phyloP scores from a whole-genome alignment of 768 basidiomycete species.

The Mycena chlorophos region DNA sequence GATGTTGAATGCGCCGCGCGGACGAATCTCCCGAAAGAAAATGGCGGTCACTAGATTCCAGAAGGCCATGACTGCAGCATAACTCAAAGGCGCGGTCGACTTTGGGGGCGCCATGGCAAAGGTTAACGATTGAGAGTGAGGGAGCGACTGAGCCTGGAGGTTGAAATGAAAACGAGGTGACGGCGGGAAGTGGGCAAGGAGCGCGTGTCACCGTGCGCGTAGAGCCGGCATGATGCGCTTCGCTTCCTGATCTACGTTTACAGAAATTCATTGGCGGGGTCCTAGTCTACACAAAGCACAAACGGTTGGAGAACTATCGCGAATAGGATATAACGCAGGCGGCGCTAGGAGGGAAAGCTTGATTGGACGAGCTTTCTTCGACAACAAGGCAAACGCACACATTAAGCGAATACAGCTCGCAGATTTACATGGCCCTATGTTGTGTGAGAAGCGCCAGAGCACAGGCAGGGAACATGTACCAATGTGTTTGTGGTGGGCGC shows the following conservation, averaged over 20 bases:
- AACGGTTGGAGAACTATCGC: conserved; percentile 12
- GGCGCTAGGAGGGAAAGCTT: conserved; percentile 9
- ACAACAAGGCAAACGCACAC: conserved; percentile 26
- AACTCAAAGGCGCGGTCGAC: conserved; percentile 30
- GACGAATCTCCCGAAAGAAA: conserved; percentile 94
- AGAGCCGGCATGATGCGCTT: too few relatives aligned
- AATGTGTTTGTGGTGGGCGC: conserved; percentile 59
- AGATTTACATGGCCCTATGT: conserved; percentile 45
- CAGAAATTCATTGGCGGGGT: neutral
- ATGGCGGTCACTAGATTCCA: conserved; percentile 86
- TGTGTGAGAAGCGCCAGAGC: neutral
- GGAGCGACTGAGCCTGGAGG: too few relatives aligned
- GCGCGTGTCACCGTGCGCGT: too few relatives aligned
- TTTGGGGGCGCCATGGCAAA: too few relatives aligned
- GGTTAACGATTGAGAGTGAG: too few relatives aligned
- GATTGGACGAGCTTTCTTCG: neutral
- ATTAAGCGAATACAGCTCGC: conserved; percentile 61
- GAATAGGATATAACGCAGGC: conserved; percentile 15
- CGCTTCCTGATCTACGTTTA: neutral
- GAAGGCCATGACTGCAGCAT: conserved; percentile 78
- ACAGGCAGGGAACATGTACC: conserved; percentile 36
- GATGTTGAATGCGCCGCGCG: conserved; percentile 91
- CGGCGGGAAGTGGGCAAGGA: too few relatives aligned
- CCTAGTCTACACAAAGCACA: conserved; percentile 13
- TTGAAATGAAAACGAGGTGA: too few relatives aligned